Base-by-base conservation (phyloP, 352 stramenopile species). In the Aphanomyces cochlioides region DNA sequence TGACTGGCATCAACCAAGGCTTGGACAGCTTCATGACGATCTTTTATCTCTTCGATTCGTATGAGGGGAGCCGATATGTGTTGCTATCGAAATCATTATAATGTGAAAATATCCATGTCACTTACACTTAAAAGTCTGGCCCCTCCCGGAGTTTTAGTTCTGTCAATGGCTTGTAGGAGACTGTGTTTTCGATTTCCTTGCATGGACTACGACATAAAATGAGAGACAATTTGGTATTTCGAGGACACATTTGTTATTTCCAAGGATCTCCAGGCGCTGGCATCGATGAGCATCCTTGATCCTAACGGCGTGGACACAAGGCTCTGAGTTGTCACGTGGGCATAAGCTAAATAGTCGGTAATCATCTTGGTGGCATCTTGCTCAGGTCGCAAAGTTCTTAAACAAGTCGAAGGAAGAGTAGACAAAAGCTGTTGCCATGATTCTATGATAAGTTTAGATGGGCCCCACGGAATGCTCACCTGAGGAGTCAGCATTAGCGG, bases 211-310 rank as follows among this genome's bases (percentile, higher is more conserved):
- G 71, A 28, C 28, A 28, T 28, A 28, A 28, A 28, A 28, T 28
- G 28, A 28, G 28, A 2, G 28, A 28, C 28, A 28, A 28, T 28
- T 28, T 28, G 43, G 43, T 50, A n/a, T n/a, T 50, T 50, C 43
- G 10, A 21, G 17, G 47, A 28, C 57, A 79, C 75, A 61, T 88
- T 90, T 0, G 79, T 72, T n/a, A 92, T 69, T 39, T 92, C 84
- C 3, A 92, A 80, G 0, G 81, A 79, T 69, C 80, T 80, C 84
- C 84, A 92, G 5, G 84, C 84, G 34, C 84, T 92, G 0, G 79
- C 67, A 47, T 92, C 84, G 48, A 92, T 90, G 67, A 92, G 85
- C 84, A 92, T 92, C 67, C 89, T 81, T 15, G 56, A 89, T 79
- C 0, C 78, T 84, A 28, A 75, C 85, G 63, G 89, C 80, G 28